Conservation (phyloP, 177 flowering plant genomes). For the Vitis hybrid region DNA sequence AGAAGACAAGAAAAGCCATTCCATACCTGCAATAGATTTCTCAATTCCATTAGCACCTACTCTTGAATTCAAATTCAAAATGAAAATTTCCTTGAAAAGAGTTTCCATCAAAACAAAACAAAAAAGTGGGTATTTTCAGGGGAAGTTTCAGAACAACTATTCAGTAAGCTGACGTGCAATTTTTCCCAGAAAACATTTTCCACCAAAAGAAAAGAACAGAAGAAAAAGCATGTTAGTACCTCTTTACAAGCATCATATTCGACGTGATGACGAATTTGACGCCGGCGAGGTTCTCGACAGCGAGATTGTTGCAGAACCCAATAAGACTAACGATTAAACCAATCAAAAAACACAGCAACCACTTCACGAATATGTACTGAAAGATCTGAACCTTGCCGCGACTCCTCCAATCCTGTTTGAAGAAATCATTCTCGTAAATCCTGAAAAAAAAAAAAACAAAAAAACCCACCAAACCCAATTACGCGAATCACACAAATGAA, state of each 20-base stretch:
- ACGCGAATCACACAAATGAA: background rate
- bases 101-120: no score
- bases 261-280: slow-evolving; percentile 79
- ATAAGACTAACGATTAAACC: slow-evolving; percentile 56
- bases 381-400: slow-evolving; percentile 47
- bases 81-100: background rate
- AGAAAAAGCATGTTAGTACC: slow-evolving; percentile 23
- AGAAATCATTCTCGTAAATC: slow-evolving; percentile 78
- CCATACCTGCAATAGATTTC: slow-evolving; percentile 43
- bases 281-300: slow-evolving; percentile 90
- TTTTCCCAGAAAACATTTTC: background rate
- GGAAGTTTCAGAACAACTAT: no score
- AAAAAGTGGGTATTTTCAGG: no score
- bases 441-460: slow-evolving; percentile 27
- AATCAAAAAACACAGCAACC: slow-evolving; percentile 73
- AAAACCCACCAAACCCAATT: slow-evolving; percentile 7
- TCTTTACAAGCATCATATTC: slow-evolving; percentile 61
- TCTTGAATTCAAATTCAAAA: background rate
- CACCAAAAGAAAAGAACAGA: background rate
- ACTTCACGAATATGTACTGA: slow-evolving; percentile 75
- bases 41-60: background rate
- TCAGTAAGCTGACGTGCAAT: no score
- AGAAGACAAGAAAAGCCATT: slow-evolving; percentile 61
- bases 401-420: slow-evolving; percentile 89
- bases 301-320: slow-evolving; percentile 71